Percentiles rank a stretch among this genome's conserved stretches.
phyloP scores from a whole-genome alignment of 2,329 filamentous ascomycete species.

The Colletotrichum sp. region DNA sequence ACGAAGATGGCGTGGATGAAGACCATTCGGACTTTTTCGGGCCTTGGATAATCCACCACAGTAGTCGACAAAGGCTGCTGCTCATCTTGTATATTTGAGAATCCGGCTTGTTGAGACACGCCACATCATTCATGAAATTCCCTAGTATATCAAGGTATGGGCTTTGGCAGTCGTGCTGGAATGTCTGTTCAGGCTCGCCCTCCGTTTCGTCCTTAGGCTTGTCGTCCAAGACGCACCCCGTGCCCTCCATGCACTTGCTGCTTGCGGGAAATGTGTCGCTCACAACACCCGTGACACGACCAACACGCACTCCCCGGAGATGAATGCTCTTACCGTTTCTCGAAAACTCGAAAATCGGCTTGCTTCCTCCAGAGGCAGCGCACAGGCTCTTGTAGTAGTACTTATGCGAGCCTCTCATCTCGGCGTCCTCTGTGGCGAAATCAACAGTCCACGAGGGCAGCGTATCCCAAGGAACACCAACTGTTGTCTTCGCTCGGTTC shows the following conservation, averaged over 20 bases:
- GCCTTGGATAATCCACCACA: background rate
- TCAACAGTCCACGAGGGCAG: background rate
- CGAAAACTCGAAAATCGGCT: background rate
- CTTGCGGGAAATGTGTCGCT: background rate
- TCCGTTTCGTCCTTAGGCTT: background rate
- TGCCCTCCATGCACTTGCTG: background rate
- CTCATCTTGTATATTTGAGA: background rate
- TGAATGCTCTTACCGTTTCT: background rate
- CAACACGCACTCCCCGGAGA: background rate
- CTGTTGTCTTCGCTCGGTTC: background rate
- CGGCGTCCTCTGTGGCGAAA: background rate
- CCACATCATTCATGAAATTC: background rate
- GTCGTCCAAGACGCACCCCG: background rate
- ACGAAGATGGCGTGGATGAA: background rate
- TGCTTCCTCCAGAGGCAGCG: background rate
- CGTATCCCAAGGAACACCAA: background rate
- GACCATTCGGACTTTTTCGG: background rate
- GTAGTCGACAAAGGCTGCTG: background rate
- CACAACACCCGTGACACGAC: background rate
- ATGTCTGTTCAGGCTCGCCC: background rate
- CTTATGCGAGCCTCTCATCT: background rate
- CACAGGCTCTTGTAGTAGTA: background rate
- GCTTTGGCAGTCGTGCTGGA: background rate
- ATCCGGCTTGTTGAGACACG: background rate
- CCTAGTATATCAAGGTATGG: background rate